Percentiles rank a stretch among this genome's conserved stretches.
phyloP scores from a whole-genome alignment of 1,284 basidiomycete species.

The Ganoderma lucidum region DNA sequence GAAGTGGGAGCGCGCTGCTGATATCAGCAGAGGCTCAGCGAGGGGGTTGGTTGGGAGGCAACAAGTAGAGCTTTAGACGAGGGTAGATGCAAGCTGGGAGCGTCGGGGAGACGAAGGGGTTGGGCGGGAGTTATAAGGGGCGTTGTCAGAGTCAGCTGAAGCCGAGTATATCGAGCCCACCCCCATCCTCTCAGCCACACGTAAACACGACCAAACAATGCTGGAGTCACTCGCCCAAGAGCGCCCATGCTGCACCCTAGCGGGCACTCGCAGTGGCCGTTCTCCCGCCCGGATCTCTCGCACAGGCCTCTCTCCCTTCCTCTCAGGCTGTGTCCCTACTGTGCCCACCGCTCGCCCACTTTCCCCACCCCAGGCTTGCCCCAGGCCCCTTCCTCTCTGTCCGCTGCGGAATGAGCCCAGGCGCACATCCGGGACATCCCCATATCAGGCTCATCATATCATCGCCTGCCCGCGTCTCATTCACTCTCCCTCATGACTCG shows the following conservation, averaged over 20 bases:
- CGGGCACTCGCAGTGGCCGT: slow-evolving; percentile 1
- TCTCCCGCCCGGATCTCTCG: slow-evolving; percentile 13
- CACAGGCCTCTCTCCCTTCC: slow-evolving; percentile 8
- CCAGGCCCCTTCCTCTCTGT: background rate
- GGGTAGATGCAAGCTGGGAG: slow-evolving; percentile 15
- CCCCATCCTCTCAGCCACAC: slow-evolving; percentile 30
- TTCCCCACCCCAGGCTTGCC: background rate
- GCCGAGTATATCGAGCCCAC: slow-evolving; percentile 30
- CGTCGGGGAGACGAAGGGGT: slow-evolving; percentile 23
- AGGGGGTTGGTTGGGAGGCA: slow-evolving; percentile 3
- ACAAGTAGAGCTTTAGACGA: background rate
- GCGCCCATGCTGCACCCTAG: background rate
- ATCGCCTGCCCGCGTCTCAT: slow-evolving; percentile 17
- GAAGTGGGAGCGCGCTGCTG: slow-evolving; percentile 34
- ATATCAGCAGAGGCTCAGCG: slow-evolving; percentile 35
- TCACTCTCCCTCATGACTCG: slow-evolving; percentile 31
- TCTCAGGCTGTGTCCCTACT: slow-evolving; percentile 17
- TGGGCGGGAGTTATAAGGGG: slow-evolving; percentile 37
- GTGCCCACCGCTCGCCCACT: background rate
- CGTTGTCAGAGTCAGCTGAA: slow-evolving; percentile 36
- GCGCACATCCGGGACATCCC: background rate
- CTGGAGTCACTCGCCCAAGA: slow-evolving; percentile 35
- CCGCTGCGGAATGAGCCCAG: slow-evolving; percentile 4
- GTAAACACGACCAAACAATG: slow-evolving; percentile 34
- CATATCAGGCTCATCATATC: slow-evolving; percentile 3